A percentile compares a stretch with the other conserved stretches of the same genome.
Evolutionary conservation across 805 yeast species (phyloP).

Genomic region (Sugiyamaella marilandica): DNA sequence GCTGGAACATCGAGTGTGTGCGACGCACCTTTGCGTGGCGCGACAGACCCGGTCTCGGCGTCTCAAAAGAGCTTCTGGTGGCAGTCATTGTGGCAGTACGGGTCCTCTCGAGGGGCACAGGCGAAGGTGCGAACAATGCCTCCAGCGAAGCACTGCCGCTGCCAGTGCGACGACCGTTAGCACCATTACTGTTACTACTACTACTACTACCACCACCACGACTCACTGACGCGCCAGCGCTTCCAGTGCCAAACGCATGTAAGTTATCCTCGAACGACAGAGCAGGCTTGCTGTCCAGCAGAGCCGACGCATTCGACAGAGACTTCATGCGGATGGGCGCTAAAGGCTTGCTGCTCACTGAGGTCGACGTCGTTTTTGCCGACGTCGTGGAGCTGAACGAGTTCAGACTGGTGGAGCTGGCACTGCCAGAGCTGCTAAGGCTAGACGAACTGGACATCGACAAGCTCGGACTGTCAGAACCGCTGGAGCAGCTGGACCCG

Average conservation of each 20-base stretch:
- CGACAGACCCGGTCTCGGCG: slow-evolving; percentile 7
- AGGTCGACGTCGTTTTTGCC: slow-evolving; percentile 3
- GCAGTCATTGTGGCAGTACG: background rate
- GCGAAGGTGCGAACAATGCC: slow-evolving; percentile 16
- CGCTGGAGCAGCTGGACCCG: slow-evolving; percentile 2
- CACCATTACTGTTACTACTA: background rate
- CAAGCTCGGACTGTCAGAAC: background rate
- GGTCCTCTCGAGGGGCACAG: slow-evolving; percentile 8
- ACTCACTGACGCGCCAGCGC: background rate
- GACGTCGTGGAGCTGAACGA: background rate
- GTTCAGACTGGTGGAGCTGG: background rate
- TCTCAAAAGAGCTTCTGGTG: slow-evolving; percentile 7
- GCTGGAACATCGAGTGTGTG: slow-evolving; percentile 65
- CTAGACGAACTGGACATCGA: background rate
- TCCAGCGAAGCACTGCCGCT: background rate
- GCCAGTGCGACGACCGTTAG: background rate
- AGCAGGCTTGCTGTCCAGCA: slow-evolving; percentile 14
- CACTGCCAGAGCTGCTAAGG: slow-evolving; percentile 1
- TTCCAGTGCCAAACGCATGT: no score
- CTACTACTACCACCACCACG: background rate
- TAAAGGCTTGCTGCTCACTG: slow-evolving; percentile 8
- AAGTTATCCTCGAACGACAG: background rate
- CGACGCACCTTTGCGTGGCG: slow-evolving; percentile 44
- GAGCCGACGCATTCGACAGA: slow-evolving; percentile 19
- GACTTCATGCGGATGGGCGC: slow-evolving; percentile 13